A percentile compares a stretch with the other conserved stretches of the same genome.
phyloP scores from a whole-genome alignment of 176 grass and related monocot species.

The Metroxylon sagu region DNA sequence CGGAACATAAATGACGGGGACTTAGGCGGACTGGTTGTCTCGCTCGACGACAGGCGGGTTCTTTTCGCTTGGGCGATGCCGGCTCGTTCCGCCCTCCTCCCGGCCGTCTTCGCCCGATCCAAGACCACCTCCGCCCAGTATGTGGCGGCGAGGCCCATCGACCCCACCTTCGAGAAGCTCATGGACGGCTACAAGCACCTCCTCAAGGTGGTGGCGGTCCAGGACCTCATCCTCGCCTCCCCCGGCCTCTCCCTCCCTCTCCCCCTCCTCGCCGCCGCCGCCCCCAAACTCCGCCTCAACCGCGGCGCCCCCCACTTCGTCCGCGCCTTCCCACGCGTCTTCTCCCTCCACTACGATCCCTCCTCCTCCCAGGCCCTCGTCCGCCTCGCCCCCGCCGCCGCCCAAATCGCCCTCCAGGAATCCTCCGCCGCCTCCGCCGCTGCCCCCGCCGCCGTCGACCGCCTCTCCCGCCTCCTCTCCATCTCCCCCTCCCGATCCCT shows the following conservation, averaged over 20 bases:
- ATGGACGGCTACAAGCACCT: slow-evolving; percentile 44
- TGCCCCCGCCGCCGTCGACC: slow-evolving; percentile 11
- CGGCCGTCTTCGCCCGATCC: slow-evolving; percentile 13
- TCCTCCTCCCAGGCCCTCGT: slow-evolving; percentile 35
- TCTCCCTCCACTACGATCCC: slow-evolving; percentile 30
- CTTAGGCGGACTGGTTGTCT: no score
- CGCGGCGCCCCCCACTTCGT: slow-evolving; percentile 53
- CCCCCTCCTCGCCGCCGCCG: slow-evolving; percentile 36
- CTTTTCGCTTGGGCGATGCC: no score
- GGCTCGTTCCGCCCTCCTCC: slow-evolving; percentile 25
- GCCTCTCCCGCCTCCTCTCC: slow-evolving; percentile 42
- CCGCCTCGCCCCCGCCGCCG: slow-evolving; percentile 33
- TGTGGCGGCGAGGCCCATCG: slow-evolving; percentile 49
- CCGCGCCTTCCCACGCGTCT: slow-evolving; percentile 63
- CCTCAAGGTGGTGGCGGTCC: slow-evolving; percentile 46
- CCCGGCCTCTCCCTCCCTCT: slow-evolving; percentile 28
- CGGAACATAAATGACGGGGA: no score
- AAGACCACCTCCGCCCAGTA: slow-evolving; percentile 67
- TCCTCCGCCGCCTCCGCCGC: slow-evolving; percentile 10
- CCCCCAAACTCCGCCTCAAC: slow-evolving; percentile 48
- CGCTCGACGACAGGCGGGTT: no score
- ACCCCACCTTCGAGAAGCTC: slow-evolving; percentile 71
- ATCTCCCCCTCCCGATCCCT: slow-evolving; percentile 48
- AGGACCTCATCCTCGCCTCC: slow-evolving; percentile 53
- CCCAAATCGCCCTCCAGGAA: slow-evolving; percentile 29